Base-by-base conservation (phyloP, 140 eudicot genomes). In the Senecio squalidus region DNA sequence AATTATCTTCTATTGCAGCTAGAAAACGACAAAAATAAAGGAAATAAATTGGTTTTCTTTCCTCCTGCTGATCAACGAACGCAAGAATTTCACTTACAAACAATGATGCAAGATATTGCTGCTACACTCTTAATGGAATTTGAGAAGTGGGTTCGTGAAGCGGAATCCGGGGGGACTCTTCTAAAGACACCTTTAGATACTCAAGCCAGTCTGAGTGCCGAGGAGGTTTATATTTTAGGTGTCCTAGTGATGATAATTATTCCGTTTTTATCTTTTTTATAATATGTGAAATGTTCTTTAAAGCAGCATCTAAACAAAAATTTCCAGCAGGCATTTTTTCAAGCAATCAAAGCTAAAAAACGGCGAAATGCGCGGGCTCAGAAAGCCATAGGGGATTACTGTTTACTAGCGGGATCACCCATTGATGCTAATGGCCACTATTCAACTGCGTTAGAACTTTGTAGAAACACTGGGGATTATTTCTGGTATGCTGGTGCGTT, bases 401-500 rank as follows among this genome's bases (percentile, higher is more conserved):
- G 98, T 77, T 61, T 91, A 55, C 74, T 91, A 73, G 96, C 98
- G 46, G 98, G 92, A 66, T 86, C 98, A 69, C 96, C 98, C 49
- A 80, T 79, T 64, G 96, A 91, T 59, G 98, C 98, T 22, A 79
- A 81, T 79, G 82, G 84, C 33, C 98, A 91, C 66, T 91, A 86
- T 80, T 62, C 84, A 55, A 78, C 94, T 48, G 84, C 96, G 20
- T 60, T 91, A 70, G 98, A 91, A 66, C 95, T 91, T 64, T 59
- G 92, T 29, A 81, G 94, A 68, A 68, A 81, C 82, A 86, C 94
- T 25, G 96, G 91, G 57, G 96, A 91, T 71, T 86, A 75, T 72
- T 91, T 91, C 71, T 91, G 98, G 98, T 83, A 91, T 52, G 98
- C 98, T 7, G 98, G 98, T 66, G 98, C 98, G n/a, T 54, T 91